phyloP scores from a whole-genome alignment of 75 land plant genomes.

The Pinus albicaulis region DNA sequence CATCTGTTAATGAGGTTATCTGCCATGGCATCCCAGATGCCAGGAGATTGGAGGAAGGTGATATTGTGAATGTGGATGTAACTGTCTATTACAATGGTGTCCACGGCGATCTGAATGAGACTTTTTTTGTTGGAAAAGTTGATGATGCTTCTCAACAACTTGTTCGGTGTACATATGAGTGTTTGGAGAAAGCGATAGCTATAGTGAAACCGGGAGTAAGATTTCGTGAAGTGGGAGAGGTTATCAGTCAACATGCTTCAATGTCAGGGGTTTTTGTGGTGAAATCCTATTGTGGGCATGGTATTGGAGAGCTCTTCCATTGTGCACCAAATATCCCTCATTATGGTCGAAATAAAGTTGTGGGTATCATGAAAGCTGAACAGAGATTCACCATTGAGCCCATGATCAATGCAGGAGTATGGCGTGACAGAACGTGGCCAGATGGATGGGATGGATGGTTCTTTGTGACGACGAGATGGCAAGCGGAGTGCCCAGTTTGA shows the following conservation, averaged over 20 bases:
- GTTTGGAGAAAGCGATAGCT: too few species aligned
- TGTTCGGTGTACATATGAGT: too few species aligned
- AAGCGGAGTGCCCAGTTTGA: too few species aligned
- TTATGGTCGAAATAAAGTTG: constrained; percentile 94
- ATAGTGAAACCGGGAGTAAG: constrained; percentile 94
- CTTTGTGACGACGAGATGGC: too few species aligned
- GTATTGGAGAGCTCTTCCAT: constrained; percentile 96
- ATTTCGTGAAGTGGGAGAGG: constrained; percentile 94
- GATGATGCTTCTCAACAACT: too few species aligned
- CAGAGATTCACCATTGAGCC: constrained; percentile 98
- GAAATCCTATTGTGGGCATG: constrained; percentile 98
- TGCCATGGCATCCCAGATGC: too few species aligned
- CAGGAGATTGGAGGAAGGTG: too few species aligned
- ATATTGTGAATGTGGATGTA: too few species aligned
- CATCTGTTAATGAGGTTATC: too few species aligned
- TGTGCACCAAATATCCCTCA: constrained; percentile 99
- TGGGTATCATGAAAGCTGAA: constrained; percentile 98
- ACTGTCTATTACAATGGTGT: too few species aligned
- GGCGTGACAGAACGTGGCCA: constrained; percentile 98
- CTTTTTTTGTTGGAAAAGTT: too few species aligned
- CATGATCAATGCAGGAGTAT: constrained; percentile 94
- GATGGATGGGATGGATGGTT: constrained; percentile 99
- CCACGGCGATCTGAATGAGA: too few species aligned
- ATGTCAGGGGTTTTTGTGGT: constrained; percentile 96
- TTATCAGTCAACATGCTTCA: constrained; percentile 90